Conservation (phyloP, 371 early-diverging fungal genomes). For the Zychaea mexicana region DNA sequence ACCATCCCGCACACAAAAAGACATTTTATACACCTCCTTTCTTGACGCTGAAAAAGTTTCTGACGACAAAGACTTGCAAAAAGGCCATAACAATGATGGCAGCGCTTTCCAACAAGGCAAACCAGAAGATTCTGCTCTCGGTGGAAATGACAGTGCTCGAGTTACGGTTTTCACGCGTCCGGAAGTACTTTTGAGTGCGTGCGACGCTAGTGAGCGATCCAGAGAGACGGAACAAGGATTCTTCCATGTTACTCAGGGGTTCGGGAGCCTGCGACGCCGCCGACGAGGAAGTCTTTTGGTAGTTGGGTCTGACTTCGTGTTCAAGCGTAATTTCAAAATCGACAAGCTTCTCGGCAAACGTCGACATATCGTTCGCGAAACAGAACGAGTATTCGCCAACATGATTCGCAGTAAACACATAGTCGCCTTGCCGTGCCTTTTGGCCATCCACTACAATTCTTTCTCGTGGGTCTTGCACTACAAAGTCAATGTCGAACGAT, state of each 20-base stretch:
- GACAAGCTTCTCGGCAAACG: conserved; percentile 88
- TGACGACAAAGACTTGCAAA: conserved; percentile 85
- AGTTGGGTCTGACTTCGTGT: conserved; percentile 65
- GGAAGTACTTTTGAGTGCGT: conserved; percentile 83
- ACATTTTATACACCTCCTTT: conserved; percentile 21
- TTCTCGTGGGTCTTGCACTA: conserved; percentile 71
- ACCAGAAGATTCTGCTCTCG: conserved; percentile 86
- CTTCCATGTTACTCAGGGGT: conserved; percentile 69
- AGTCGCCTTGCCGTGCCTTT: conserved; percentile 90
- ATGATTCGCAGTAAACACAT: conserved; percentile 78
- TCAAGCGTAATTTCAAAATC: conserved; percentile 92
- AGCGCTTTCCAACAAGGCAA: conserved; percentile 73
- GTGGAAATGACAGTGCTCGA: conserved; percentile 84
- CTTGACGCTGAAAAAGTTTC: conserved; percentile 66
- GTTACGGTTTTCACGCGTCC: conserved; percentile 88
- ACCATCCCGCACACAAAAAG: too few species aligned
- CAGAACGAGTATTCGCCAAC: conserved; percentile 92
- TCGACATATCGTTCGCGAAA: conserved; percentile 89
- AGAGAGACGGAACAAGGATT: conserved; percentile 55
- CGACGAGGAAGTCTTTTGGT: conserved; percentile 8
- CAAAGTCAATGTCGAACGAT: conserved; percentile 89
- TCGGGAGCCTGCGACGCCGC: conserved; percentile 49
- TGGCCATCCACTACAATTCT: conserved; percentile 68
- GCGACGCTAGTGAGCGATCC: conserved; percentile 62
- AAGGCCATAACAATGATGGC: conserved; percentile 80